phyloP scores from a whole-genome alignment of 768 basidiomycete species.

The Lactarius indigo region DNA sequence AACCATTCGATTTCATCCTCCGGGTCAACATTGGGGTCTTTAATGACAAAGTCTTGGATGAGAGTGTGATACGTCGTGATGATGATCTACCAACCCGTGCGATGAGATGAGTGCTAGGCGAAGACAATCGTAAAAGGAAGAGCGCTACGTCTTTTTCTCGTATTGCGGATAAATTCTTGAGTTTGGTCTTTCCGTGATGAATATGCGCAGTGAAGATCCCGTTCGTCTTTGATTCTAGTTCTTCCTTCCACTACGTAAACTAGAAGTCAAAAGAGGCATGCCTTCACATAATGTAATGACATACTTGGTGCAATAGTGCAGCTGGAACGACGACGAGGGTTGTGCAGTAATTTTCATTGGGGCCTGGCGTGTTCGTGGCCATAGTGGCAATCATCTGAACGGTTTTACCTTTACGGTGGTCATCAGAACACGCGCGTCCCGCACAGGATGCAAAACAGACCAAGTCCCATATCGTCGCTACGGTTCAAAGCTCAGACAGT shows the following conservation, averaged over 20 bases:
- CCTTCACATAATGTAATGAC: constrained; percentile 7
- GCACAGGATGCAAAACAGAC: constrained; percentile 28
- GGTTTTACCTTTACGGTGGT: constrained; percentile 50
- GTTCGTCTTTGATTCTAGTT: constrained; percentile 66
- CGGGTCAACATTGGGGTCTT: constrained; percentile 41
- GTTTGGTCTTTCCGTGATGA: constrained; percentile 69
- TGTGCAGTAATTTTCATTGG: constrained; percentile 45
- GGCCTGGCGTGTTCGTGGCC: constrained; percentile 56
- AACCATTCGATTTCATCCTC: constrained; percentile 50
- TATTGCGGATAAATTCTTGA: constrained; percentile 50
- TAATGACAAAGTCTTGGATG: constrained; percentile 53
- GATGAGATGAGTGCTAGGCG: neutral
- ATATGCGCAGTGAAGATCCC: constrained; percentile 59
- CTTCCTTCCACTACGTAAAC: constrained; percentile 59
- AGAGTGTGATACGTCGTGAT: constrained; percentile 78
- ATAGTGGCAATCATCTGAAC: constrained; percentile 81
- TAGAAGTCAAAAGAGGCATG: neutral
- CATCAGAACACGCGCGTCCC: neutral
- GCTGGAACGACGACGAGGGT: constrained; percentile 77
- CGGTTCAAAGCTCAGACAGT: neutral
- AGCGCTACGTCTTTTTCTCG: constrained; percentile 49
- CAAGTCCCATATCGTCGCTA: constrained; percentile 68
- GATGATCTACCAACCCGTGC: constrained; percentile 45
- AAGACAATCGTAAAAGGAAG: neutral
- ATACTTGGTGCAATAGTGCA: constrained; percentile 66